Conservation (phyloP, 768 basidiomycete genomes). For the Fomitopsis serialis region DNA sequence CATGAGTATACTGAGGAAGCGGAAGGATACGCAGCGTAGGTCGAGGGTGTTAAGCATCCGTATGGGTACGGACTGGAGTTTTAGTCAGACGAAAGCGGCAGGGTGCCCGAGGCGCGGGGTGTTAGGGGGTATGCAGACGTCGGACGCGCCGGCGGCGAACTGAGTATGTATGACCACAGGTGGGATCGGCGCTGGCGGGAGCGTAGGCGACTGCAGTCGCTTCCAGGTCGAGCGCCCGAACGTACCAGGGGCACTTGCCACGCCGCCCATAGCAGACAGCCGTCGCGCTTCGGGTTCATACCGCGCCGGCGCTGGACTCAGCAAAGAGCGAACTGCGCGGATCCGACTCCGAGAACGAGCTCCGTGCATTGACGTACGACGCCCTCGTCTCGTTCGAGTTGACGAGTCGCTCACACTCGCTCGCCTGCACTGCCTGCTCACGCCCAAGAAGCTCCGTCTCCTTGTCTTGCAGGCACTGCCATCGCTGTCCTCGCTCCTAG, state of each 20-base stretch:
- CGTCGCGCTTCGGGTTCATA: neutral
- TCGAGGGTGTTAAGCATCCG: too few species aligned
- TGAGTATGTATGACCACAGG: too few species aligned
- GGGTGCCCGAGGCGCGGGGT: too few species aligned
- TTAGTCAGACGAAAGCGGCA: too few species aligned
- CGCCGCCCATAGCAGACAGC: neutral
- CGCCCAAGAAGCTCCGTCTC: slow-evolving; percentile 7
- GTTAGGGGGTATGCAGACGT: too few species aligned
- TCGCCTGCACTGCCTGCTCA: too few species aligned
- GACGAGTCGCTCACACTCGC: neutral
- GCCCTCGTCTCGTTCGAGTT: slow-evolving; percentile 1
- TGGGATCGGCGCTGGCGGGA: slow-evolving; percentile 6
- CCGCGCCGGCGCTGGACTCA: too few species aligned
- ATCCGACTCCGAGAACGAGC: slow-evolving; percentile 1
- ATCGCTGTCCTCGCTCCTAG: slow-evolving; percentile 8
- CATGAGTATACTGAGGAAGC: too few species aligned
- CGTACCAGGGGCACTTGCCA: neutral
- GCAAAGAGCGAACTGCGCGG: neutral
- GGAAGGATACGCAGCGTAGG: too few species aligned
- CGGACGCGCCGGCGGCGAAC: too few species aligned
- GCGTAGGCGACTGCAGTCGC: slow-evolving; percentile 12
- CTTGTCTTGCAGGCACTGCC: neutral
- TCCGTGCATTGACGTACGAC: neutral
- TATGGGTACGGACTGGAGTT: too few species aligned
- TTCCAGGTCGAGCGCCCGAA: too few species aligned